phyloP scores from a whole-genome alignment of 2,329 filamentous ascomycete species.

The Torrubiella hemipterigena region DNA sequence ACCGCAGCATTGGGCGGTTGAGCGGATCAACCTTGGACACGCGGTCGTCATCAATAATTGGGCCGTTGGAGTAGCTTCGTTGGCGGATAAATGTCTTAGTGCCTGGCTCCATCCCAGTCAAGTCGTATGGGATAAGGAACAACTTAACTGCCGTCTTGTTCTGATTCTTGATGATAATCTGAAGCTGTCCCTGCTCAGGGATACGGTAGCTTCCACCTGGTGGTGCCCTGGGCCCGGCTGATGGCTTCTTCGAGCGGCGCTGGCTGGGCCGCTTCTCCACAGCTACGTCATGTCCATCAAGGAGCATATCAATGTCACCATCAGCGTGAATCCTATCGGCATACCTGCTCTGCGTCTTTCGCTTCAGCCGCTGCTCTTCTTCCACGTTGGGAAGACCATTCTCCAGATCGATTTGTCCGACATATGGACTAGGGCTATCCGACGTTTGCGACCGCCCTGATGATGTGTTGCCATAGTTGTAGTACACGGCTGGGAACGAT shows the following conservation, averaged over 20 bases:
- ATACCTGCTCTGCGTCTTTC: constrained; percentile 34
- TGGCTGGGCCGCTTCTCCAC: constrained; percentile 18
- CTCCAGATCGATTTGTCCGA: constrained; percentile 84
- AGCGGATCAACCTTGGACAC: constrained; percentile 11
- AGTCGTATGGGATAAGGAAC: constrained; percentile 86
- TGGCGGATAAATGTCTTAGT: constrained; percentile 96
- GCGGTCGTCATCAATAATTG: constrained; percentile 59
- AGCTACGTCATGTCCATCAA: constrained; percentile 7
- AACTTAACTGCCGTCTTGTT: constrained; percentile 97
- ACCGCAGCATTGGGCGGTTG: constrained; percentile 66
- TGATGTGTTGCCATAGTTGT: constrained; percentile 68
- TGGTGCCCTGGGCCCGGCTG: constrained; percentile 49
- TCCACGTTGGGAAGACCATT: constrained; percentile 52
- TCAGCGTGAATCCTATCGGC: constrained; percentile 22
- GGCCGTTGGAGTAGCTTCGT: constrained; percentile 79
- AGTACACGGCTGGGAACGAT: constrained; percentile 90
- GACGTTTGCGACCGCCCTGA: constrained; percentile 53
- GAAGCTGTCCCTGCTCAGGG: constrained; percentile 83
- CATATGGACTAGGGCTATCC: constrained; percentile 90
- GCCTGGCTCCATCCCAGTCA: constrained; percentile 82
- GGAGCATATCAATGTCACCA: constrained; percentile 10
- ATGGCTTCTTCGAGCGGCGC: constrained; percentile 40
- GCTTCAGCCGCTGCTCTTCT: constrained; percentile 32
- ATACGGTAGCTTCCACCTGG: constrained; percentile 89
- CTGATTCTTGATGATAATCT: constrained; percentile 95